These are phyloP conservation scores for Collybia mongolica DNA, from an alignment of 768 basidiomycete genomes.

Conservation along the genomic window DNA sequence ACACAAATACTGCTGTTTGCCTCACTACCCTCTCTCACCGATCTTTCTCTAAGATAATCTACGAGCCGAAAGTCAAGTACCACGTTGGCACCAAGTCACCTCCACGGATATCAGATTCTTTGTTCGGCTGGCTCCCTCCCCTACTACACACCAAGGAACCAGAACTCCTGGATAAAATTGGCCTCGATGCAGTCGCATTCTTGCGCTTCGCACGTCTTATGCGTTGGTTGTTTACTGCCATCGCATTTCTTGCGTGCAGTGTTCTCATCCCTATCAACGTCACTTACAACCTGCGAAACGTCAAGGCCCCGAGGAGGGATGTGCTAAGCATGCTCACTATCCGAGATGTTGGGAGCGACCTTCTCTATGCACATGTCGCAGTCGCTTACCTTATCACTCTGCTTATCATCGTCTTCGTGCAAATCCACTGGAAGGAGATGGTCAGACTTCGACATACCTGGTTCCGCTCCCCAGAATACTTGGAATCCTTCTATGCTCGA, in stretches of 20 bases:
- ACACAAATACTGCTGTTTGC: slow-evolving; percentile 8
- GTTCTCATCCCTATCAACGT: slow-evolving; percentile 87
- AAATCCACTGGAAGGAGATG: slow-evolving; percentile 76
- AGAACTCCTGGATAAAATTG: slow-evolving; percentile 85
- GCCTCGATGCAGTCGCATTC: slow-evolving; percentile 91
- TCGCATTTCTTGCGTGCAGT: slow-evolving; percentile 64
- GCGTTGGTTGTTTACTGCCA: slow-evolving; percentile 65
- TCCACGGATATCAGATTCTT: slow-evolving; percentile 76
- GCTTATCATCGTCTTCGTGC: slow-evolving; percentile 69
- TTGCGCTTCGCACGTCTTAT: slow-evolving; percentile 89
- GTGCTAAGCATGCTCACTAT: slow-evolving; percentile 82
- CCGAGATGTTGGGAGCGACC: slow-evolving; percentile 69
- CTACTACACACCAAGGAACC: slow-evolving; percentile 82
- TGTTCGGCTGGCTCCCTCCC: slow-evolving; percentile 90
- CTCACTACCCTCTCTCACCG: slow-evolving; percentile 8
- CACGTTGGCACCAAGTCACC: slow-evolving; percentile 76
- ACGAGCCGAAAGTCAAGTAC: slow-evolving; percentile 94
- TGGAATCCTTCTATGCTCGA: slow-evolving; percentile 88
- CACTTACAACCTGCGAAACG: slow-evolving; percentile 74
- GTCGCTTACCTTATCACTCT: slow-evolving; percentile 80
- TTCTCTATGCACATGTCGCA: slow-evolving; percentile 83
- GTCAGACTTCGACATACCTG: slow-evolving; percentile 77
- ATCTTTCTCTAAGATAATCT: slow-evolving; percentile 59
- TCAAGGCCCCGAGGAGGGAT: slow-evolving; percentile 50
- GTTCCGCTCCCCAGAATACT: slow-evolving; percentile 90